phyloP scores from a whole-genome alignment of 169 alveolate species.

The Plasmodium blacklocki region DNA sequence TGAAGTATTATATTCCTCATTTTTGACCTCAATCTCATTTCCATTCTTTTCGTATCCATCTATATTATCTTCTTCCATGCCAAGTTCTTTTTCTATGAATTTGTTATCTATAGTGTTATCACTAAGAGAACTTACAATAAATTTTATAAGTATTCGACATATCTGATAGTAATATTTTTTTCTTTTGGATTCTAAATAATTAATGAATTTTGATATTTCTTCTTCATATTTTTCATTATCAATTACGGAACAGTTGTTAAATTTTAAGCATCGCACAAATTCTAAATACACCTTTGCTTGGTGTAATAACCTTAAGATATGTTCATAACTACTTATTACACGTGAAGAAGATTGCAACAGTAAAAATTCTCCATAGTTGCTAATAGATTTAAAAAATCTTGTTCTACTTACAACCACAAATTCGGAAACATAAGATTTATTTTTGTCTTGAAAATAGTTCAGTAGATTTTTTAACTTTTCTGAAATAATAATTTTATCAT shows the following conservation, averaged over 20 bases:
- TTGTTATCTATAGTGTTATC: constrained; percentile 31
- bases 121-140: constrained; percentile 57
- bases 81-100: constrained; percentile 5
- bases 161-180: constrained; percentile 56
- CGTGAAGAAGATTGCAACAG: constrained; percentile 74
- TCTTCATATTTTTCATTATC: constrained; percentile 62
- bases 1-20: constrained; percentile 17
- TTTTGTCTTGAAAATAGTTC: constrained; percentile 34
- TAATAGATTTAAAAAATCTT: constrained; percentile 58
- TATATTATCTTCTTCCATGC: constrained; percentile 10
- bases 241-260: constrained; percentile 9
- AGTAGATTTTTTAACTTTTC: constrained; percentile 65
- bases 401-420: constrained; percentile 76
- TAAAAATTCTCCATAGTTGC: constrained; percentile 74
- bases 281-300: constrained; percentile 62
- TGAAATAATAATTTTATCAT: constrained; percentile 53
- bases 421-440: constrained; percentile 68
- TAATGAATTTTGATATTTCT: constrained; percentile 59
- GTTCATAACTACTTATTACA: constrained; percentile 64
- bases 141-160: constrained; percentile 41
- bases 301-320: constrained; percentile 52
- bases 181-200: constrained; percentile 54
- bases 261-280: constrained; percentile 46
- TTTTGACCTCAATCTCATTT: background rate
- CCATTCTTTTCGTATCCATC: constrained; percentile 21